A percentile compares a stretch with the other conserved stretches of the same genome.
These are phyloP conservation scores for Mycena sp. DNA, from an alignment of 1,284 basidiomycete genomes.

Conservation along the genomic window DNA sequence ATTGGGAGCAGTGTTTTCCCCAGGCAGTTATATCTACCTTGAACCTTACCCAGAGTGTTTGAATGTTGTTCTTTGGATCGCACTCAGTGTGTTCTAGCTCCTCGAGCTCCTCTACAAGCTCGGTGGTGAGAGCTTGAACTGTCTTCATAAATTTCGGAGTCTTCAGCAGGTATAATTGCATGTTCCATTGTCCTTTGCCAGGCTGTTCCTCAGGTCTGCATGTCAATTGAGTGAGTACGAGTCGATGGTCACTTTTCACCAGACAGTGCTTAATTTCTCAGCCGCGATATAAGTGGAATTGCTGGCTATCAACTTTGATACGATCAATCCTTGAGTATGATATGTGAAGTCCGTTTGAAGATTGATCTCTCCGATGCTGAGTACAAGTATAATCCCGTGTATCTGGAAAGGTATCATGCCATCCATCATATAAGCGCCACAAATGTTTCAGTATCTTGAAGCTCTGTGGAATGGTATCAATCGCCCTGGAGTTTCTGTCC, in stretches of 20 bases:
- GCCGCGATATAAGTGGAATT: too few species aligned
- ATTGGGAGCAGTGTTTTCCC: background rate
- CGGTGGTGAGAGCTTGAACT: background rate
- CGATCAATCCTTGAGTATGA: too few species aligned
- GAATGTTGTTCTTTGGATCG: background rate
- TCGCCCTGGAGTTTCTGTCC: background rate
- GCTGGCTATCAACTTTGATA: too few species aligned
- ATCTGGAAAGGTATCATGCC: background rate
- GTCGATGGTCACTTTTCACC: too few species aligned
- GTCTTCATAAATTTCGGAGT: constrained; percentile 3
- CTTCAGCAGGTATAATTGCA: constrained; percentile 12
- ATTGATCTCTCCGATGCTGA: too few species aligned
- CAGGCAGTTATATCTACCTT: too few species aligned
- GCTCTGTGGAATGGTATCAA: background rate
- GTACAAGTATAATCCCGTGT: too few species aligned
- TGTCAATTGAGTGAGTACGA: too few species aligned
- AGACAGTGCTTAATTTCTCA: too few species aligned
- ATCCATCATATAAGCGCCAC: background rate
- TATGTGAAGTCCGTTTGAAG: too few species aligned
- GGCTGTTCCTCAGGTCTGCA: too few species aligned
- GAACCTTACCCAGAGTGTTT: background rate
- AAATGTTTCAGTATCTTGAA: background rate
- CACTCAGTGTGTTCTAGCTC: background rate
- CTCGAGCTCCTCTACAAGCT: background rate
- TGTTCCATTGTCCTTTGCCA: too few species aligned